Conservation (phyloP, 192 early-diverging fungal species). For the Backusella macrospora region DNA sequence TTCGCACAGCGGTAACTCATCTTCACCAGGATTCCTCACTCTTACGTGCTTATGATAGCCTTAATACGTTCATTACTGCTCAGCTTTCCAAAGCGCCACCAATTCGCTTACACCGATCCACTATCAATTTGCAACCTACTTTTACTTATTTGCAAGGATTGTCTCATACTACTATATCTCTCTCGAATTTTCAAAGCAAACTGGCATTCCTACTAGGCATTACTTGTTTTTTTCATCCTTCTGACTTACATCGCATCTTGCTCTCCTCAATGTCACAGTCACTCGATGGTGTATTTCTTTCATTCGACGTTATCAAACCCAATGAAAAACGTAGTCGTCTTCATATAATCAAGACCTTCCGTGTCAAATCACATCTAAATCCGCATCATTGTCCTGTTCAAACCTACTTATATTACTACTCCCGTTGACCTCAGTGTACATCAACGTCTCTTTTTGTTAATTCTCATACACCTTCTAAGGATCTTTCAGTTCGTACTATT, state of each 20-base stretch:
- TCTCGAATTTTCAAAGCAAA: not conserved
- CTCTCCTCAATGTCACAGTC: too few relatives aligned
- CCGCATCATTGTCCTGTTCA: not conserved
- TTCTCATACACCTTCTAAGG: too few relatives aligned
- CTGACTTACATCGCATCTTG: not conserved
- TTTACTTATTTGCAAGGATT: not conserved
- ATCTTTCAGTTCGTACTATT: too few relatives aligned
- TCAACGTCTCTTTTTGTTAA: too few relatives aligned
- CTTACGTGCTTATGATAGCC: too few relatives aligned
- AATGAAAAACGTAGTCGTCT: constrained; percentile 4
- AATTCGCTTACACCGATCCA: not conserved
- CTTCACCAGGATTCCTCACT: too few relatives aligned
- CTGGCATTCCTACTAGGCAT: constrained; percentile 5
- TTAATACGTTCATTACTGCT: too few relatives aligned
- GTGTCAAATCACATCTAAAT: not conserved
- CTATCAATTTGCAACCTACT: too few relatives aligned
- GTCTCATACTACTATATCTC: not conserved
- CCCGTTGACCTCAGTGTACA: not conserved
- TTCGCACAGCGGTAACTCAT: too few relatives aligned
- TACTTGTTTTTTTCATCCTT: constrained; percentile 3
- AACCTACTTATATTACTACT: not conserved
- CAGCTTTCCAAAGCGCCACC: not conserved
- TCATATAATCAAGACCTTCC: not conserved
- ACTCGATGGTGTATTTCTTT: too few relatives aligned
- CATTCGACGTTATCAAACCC: too few relatives aligned